Conservation (phyloP, 176 grass and related monocot genomes). For the Miscanthus lutarioriparius region DNA sequence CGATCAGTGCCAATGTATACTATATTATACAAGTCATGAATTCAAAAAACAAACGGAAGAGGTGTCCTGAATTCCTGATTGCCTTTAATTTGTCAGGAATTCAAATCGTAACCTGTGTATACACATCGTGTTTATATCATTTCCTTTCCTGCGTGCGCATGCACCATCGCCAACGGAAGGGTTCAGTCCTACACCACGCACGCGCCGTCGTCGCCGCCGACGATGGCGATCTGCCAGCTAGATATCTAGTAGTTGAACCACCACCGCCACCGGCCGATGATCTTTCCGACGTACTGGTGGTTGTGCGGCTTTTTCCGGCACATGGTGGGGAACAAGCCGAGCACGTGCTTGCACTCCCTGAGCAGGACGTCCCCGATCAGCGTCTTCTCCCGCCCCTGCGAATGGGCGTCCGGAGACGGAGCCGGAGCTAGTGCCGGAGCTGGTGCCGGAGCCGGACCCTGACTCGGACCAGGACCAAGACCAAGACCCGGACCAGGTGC, state of each 20-base stretch:
- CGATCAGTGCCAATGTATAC: conserved; percentile 34
- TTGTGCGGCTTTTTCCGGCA: conserved; percentile 43
- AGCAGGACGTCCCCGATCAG: conserved; percentile 49
- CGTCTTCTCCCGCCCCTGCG: conserved; percentile 15
- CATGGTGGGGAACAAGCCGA: conserved; percentile 23
- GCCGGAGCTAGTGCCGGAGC: neutral
- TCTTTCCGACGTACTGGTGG: conserved; percentile 44
- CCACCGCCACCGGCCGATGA: conserved; percentile 48
- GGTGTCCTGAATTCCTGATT: neutral
- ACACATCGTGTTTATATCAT: neutral
- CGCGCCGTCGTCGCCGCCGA: no score
- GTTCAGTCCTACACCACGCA: neutral
- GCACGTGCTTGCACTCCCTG: conserved; percentile 45
- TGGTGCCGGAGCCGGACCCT: no score
- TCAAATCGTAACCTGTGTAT: neutral
- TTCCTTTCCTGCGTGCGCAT: neutral
- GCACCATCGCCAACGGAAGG: neutral
- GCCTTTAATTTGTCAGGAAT: neutral
- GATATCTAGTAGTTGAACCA: conserved; percentile 55
- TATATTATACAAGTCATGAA: neutral
- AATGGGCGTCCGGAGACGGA: neutral
- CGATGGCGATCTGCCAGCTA: neutral
- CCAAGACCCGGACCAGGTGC: no score
- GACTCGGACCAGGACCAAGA: no score
- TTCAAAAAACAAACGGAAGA: neutral